Conservation (phyloP, 768 basidiomycete genomes). For the Candolleomyces aberdarensis region DNA sequence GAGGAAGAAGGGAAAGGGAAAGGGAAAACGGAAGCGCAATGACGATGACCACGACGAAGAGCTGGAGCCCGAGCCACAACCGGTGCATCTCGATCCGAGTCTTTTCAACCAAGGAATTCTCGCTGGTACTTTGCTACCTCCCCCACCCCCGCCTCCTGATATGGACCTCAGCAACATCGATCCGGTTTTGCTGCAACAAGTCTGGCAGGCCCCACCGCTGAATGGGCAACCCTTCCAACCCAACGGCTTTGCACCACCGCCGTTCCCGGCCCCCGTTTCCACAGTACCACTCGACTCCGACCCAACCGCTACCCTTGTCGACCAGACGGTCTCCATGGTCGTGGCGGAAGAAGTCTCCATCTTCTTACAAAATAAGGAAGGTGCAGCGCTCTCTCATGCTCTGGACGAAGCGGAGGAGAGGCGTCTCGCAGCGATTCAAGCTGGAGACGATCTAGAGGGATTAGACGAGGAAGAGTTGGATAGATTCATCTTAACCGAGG, state of each 20-base stretch:
- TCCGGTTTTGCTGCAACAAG: slow-evolving; percentile 40
- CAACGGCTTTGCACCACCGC: neutral
- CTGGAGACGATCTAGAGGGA: slow-evolving; percentile 51
- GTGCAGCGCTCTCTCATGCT: slow-evolving; percentile 54
- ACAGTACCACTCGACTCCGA: slow-evolving; percentile 10
- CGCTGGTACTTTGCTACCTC: slow-evolving; percentile 42
- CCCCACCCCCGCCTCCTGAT: slow-evolving; percentile 42
- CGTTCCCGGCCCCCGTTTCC: neutral
- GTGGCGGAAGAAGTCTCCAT: slow-evolving; percentile 69
- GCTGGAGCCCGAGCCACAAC: slow-evolving; percentile 12
- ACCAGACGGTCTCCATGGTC: slow-evolving; percentile 58
- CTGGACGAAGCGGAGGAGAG: slow-evolving; percentile 67
- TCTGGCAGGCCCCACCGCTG: neutral
- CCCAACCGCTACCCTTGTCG: slow-evolving; percentile 38
- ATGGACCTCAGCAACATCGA: slow-evolving; percentile 52
- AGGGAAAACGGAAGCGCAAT: slow-evolving; percentile 31
- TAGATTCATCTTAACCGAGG: slow-evolving; percentile 69
- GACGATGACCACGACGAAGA: slow-evolving; percentile 20
- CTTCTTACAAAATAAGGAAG: slow-evolving; percentile 61
- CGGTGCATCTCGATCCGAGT: slow-evolving; percentile 46
- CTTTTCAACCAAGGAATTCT: slow-evolving; percentile 70
- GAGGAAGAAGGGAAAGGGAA: slow-evolving; percentile 29
- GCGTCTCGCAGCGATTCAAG: slow-evolving; percentile 30
- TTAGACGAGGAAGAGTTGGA: slow-evolving; percentile 93
- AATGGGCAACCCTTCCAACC: neutral